phyloP scores from a whole-genome alignment of 2,329 filamentous ascomycete genomes.

The Berkeleyomyces rouxiae region DNA sequence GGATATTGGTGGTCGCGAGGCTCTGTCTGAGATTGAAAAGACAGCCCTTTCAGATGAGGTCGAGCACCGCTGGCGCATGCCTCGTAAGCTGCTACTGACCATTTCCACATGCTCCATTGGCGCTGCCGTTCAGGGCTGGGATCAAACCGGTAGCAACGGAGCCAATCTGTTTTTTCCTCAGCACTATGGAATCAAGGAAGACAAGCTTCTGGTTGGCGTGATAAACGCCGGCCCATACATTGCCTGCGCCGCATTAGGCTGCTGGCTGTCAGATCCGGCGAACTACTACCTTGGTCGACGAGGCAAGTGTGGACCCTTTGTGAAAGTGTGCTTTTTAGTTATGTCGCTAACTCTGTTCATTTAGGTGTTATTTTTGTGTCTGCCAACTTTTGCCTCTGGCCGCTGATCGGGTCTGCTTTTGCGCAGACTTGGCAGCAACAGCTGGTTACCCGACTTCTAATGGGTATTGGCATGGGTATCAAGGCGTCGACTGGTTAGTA shows the following conservation, averaged over 20 bases:
- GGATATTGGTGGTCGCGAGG: constrained; percentile 17
- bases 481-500: constrained; percentile 24
- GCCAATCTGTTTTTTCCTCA: constrained; percentile 43
- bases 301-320: constrained; percentile 21
- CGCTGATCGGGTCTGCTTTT: constrained; percentile 43
- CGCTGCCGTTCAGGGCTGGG: constrained; percentile 44
- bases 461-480: constrained; percentile 45
- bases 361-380: constrained; percentile 44
- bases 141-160: constrained; percentile 45
- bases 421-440: constrained; percentile 43
- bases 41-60: constrained; percentile 25
- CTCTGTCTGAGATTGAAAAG: constrained; percentile 23
- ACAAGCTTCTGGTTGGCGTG: constrained; percentile 27
- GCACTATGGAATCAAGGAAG: constrained; percentile 23
- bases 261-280: constrained; percentile 41
- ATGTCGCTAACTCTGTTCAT: neutral
- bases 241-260: constrained; percentile 25
- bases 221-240: constrained; percentile 29
- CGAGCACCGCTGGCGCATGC: constrained; percentile 42
- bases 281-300: constrained; percentile 50
- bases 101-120: constrained; percentile 39
- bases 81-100: constrained; percentile 26
- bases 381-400: constrained; percentile 43
- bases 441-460: constrained; percentile 28
- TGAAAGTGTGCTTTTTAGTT: neutral